Evolutionary conservation across 345 rosid species (phyloP).

Genomic region (Populus tremula): DNA sequence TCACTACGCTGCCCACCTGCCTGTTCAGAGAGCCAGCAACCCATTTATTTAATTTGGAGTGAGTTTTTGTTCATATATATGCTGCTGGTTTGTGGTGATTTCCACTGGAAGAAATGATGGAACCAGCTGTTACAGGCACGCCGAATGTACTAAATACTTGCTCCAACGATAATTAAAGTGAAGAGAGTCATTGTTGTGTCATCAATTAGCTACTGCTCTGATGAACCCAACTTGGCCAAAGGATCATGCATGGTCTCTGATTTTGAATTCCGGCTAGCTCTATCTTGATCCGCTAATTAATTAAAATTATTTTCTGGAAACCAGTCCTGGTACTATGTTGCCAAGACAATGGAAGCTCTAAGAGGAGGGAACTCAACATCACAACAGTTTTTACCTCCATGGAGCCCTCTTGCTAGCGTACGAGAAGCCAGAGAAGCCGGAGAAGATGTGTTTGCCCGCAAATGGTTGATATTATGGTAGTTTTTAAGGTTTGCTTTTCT

Average conservation of each 20-base stretch:
- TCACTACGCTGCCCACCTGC: too few species aligned
- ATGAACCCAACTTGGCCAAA: constrained; percentile 31
- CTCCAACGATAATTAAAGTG: constrained; percentile 19
- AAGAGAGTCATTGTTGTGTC: constrained; percentile 33
- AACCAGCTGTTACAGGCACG: constrained; percentile 36
- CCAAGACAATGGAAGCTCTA: constrained; percentile 49
- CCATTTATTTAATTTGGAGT: background rate
- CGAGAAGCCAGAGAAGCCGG: too few species aligned
- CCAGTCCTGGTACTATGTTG: constrained; percentile 30
- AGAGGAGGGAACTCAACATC: constrained; percentile 34
- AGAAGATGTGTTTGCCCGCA: too few species aligned
- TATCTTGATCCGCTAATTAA: background rate
- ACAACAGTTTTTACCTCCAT: background rate
- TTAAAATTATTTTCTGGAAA: background rate
- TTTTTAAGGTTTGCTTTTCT: too few species aligned
- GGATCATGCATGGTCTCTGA: constrained; percentile 29
- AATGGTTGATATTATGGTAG: too few species aligned
- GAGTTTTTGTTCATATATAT: background rate
- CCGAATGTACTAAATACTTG: constrained; percentile 36
- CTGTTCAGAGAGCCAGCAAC: too few species aligned
- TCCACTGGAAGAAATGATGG: constrained; percentile 28
- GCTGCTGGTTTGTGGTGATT: background rate
- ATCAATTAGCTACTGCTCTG: constrained; percentile 19
- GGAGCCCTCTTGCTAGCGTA: too few species aligned
- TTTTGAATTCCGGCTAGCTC: constrained; percentile 12